These are phyloP conservation scores for Fusarium stilboides DNA, from an alignment of 2,329 filamentous ascomycete genomes.

Conservation along the genomic window DNA sequence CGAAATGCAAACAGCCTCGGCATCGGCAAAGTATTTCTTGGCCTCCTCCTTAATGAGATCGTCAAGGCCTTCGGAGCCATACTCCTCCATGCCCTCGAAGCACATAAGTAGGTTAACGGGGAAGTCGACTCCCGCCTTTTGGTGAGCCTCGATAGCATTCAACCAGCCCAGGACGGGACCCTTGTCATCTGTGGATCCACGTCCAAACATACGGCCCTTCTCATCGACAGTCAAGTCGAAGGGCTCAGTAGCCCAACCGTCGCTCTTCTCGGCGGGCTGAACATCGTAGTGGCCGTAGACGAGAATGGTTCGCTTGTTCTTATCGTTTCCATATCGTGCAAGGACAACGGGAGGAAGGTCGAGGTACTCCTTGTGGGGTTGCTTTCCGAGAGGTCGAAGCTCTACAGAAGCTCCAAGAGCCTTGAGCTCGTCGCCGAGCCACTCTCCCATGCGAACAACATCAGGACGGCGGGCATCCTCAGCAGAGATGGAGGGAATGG, in stretches of 20 bases:
- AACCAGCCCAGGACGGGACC: conserved; percentile 97
- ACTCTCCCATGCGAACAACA: conserved; percentile 97
- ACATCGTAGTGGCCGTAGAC: conserved; percentile 99
- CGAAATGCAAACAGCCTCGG: conserved; percentile 97
- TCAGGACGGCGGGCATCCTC: conserved; percentile 90
- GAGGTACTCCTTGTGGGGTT: conserved; percentile 90
- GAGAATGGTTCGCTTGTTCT: conserved; percentile 93
- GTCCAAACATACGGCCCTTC: conserved; percentile 95
- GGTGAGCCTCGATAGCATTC: conserved; percentile 97
- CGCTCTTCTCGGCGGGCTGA: conserved; percentile 91
- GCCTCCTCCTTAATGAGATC: conserved; percentile 93
- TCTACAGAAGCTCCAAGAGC: conserved; percentile 89
- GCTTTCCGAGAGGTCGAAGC: conserved; percentile 88
- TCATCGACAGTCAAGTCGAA: conserved; percentile 91
- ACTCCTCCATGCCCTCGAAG: conserved; percentile 99
- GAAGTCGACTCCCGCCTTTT: conserved; percentile 93
- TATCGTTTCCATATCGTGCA: conserved; percentile 91
- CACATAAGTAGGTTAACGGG: conserved; percentile 99
- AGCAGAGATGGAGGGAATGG: conserved; percentile 95
- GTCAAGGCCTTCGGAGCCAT: conserved; percentile 95
- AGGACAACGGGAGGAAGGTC: conserved; percentile 94
- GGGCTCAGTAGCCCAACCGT: conserved; percentile 96
- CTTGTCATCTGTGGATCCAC: conserved; percentile 97
- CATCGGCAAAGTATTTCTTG: conserved; percentile 94
- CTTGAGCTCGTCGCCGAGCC: conserved; percentile 86